Percentiles rank a stretch among this genome's conserved stretches.
These are phyloP conservation scores for Paxillus involutus DNA, from an alignment of 768 basidiomycete genomes.

Conservation along the genomic window DNA sequence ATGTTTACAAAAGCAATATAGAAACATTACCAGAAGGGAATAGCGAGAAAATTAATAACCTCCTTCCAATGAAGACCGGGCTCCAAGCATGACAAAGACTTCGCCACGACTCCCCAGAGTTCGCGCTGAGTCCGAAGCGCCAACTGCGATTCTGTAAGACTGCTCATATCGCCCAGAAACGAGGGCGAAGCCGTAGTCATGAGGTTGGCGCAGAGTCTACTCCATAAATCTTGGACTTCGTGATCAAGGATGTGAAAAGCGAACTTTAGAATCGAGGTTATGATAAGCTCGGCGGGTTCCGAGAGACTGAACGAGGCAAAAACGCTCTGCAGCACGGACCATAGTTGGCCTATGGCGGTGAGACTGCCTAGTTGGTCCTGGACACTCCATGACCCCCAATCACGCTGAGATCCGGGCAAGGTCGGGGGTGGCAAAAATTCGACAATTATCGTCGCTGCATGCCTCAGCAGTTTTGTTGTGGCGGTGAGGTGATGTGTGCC, in stretches of 20 bases:
- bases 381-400: conserved; percentile 22
- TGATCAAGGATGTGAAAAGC: conserved; percentile 41
- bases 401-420: conserved; percentile 3
- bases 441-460: conserved; percentile 35
- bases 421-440: conserved; percentile 32
- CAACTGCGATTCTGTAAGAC: conserved; percentile 24
- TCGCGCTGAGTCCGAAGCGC: conserved; percentile 30
- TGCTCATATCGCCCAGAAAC: conserved; percentile 36
- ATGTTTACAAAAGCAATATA: background rate
- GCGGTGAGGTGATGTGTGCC: conserved; percentile 36
- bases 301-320: conserved; percentile 43
- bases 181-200: conserved; percentile 42
- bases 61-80: conserved; percentile 38
- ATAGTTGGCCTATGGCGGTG: conserved; percentile 44
- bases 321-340: conserved; percentile 50
- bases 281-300: conserved; percentile 44
- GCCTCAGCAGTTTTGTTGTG: conserved; percentile 33
- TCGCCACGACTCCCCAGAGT: conserved; percentile 49
- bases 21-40: conserved; percentile 46
- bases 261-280: conserved; percentile 44
- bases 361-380: conserved; percentile 39
- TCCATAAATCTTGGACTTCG: conserved; percentile 45
- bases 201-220: conserved; percentile 46
- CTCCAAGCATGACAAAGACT: conserved; percentile 27
- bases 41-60: conserved; percentile 42